A percentile compares a stretch with the other conserved stretches of the same genome.
These are phyloP conservation scores for Trypanosomatidae sp. DNA, from an alignment of 208 protist genomes.

Conservation along the genomic window DNA sequence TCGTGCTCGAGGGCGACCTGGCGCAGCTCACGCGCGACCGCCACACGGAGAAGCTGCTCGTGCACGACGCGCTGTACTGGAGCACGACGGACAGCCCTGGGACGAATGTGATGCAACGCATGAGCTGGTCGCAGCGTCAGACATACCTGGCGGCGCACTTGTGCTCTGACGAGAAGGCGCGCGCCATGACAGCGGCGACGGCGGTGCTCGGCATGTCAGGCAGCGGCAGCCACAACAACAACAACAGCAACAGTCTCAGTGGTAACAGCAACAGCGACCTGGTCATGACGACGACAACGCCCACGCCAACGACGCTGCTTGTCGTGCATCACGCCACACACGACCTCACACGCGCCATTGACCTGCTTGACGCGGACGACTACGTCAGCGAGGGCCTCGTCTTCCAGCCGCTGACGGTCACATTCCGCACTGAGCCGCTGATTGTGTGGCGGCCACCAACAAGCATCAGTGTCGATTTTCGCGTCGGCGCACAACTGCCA, in stretches of 20 bases:
- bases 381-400: conserved; percentile 60
- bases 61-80: conserved; percentile 69
- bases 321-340: conserved; percentile 49
- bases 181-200: conserved; percentile 18
- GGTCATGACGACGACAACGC: too few species aligned
- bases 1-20: conserved; percentile 68
- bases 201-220: too few species aligned
- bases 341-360: conserved; percentile 20
- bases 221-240: too few species aligned
- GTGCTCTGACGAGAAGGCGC: conserved; percentile 22
- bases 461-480: conserved; percentile 60
- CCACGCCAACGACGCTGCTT: too few species aligned
- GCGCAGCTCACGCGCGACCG: conserved; percentile 23
- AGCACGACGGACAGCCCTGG: conserved; percentile 19
- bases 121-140: conserved; percentile 54
- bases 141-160: conserved; percentile 28
- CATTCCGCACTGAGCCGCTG: conserved; percentile 33
- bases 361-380: conserved; percentile 51
- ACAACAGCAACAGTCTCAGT: too few species aligned
- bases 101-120: conserved; percentile 34
- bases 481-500: conserved; percentile 52
- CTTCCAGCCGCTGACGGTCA: conserved; percentile 41
- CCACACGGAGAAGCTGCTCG: conserved; percentile 55
- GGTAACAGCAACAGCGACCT: too few species aligned
- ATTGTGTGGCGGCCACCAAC: conserved; percentile 62